Evolutionary conservation across 495 filamentous ascomycete species (phyloP).

Genomic region (Talaromyces nanjingensis): DNA sequence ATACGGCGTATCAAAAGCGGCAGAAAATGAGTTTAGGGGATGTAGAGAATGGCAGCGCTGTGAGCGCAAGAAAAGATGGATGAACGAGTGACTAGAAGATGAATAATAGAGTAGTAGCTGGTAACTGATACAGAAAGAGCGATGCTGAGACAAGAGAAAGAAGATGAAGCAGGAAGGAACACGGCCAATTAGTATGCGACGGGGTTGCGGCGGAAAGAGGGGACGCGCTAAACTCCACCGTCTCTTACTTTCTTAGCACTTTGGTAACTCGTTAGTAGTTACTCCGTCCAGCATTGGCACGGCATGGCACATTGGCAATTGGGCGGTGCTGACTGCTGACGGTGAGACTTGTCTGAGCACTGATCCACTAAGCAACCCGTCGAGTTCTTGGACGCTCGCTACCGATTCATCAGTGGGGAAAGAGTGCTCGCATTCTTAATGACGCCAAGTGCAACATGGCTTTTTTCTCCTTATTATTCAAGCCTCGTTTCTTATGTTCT

Average conservation of each 20-base stretch:
- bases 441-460: conserved; percentile 1
- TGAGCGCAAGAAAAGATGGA: not conserved
- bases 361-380: no score
- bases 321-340: not conserved
- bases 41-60: not conserved
- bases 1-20: not conserved
- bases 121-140: not conserved
- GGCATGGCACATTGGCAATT: not conserved
- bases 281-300: not conserved
- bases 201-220: not conserved
- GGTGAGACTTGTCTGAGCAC: not conserved
- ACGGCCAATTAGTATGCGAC: not conserved
- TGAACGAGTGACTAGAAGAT: conserved; percentile 7
- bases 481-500: conserved; percentile 5
- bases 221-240: not conserved
- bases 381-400: not conserved
- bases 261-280: not conserved
- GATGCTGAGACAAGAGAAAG: not conserved
- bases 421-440: not conserved
- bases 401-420: not conserved
- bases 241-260: not conserved
- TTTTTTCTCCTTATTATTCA: not conserved
- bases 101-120: not conserved
- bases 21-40: not conserved
- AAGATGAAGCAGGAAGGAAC: not conserved